Base-by-base conservation (phyloP, 371 early-diverging fungal genomes). In the Batkoa obscura region DNA sequence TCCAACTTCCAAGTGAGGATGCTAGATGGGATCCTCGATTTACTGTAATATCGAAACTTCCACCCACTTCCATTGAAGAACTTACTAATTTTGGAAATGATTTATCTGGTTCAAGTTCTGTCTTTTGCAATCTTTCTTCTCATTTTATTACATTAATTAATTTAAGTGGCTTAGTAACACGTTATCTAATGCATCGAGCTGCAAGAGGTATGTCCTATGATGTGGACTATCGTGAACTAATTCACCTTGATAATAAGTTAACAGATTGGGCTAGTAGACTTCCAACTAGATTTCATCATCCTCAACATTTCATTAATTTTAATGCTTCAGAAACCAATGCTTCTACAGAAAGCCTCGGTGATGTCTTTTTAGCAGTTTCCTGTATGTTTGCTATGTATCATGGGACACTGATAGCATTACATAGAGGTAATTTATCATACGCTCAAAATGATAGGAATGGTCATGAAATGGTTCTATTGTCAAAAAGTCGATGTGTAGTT, bases 11-110 rank as follows among this genome's bases (percentile, higher is more conserved):
- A 12, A 30, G 31, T 1, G 55, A 31, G 8, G 55, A 55, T 33
- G 55, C 55, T n/a, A 42, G 43, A 23, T 55, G 55, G 55, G 55
- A 55, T 45, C 15, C 41, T 33, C 42, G 43, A n/a, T 55, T 55
- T 38, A 43, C 17, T 0, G 39, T 55, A 13, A n/a, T 55, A 8
- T 55, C 55, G 2, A n/a, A 55, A 43, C 43, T 55, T 8, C 43
- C 55, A 5, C 55, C 55, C 2, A 31, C 9, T 2, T 42, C 55
- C 3, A 8, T 34, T n/a, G 31, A 55, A 4, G 55, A 55, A 43
- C 43, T 55, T 3, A 9, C 43, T 3, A 33, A 55, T 38, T 55
- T 55, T 33, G 55, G 55, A 33, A 12, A 42, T 10, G 55, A 55
- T 33, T 23, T 55, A 2, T 17, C 55, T 2, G 55, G 55, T 10